Evolutionary conservation across 2,329 filamentous ascomycete species (phyloP).

Genomic region (Diaporthe sp.): DNA sequence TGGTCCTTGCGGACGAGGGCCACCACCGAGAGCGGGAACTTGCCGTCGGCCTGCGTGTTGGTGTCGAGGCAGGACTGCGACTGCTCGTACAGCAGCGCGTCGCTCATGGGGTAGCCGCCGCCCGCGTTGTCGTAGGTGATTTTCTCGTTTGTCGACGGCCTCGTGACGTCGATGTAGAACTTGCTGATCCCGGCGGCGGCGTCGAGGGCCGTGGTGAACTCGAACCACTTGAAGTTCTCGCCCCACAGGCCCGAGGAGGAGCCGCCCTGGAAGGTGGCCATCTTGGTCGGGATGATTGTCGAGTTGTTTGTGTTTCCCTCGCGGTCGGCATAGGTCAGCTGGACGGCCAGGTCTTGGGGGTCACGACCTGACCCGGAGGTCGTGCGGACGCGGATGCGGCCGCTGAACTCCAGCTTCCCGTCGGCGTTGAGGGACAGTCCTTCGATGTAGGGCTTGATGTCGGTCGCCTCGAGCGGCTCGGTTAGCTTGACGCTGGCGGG

Average conservation of each 20-base stretch:
- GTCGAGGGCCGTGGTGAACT: slow-evolving; percentile 48
- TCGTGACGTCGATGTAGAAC: slow-evolving; percentile 49
- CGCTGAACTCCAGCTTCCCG: slow-evolving; percentile 46
- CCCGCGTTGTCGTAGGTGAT: slow-evolving; percentile 25
- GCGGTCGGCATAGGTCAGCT: slow-evolving; percentile 44
- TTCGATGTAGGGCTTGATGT: slow-evolving; percentile 52
- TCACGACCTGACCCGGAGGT: slow-evolving; percentile 43
- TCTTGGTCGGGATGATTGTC: neutral
- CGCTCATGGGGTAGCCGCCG: slow-evolving; percentile 12
- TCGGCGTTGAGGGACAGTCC: slow-evolving; percentile 47
- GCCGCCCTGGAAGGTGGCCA: slow-evolving; percentile 43
- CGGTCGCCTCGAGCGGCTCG: slow-evolving; percentile 48
- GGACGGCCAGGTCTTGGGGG: slow-evolving; percentile 44
- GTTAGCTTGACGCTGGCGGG: slow-evolving; percentile 49
- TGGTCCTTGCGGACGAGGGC: slow-evolving; percentile 20
- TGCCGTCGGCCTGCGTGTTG: slow-evolving; percentile 9
- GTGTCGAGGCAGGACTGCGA: slow-evolving; percentile 8
- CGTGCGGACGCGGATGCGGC: slow-evolving; percentile 47
- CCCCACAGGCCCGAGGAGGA: slow-evolving; percentile 44
- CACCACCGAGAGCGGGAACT: slow-evolving; percentile 1
- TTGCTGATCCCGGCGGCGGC: slow-evolving; percentile 49
- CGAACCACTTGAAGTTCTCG: slow-evolving; percentile 50
- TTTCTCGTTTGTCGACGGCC: neutral
- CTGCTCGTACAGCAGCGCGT: slow-evolving; percentile 19
- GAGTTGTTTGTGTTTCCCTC: slow-evolving; percentile 32